Base-by-base conservation (phyloP, 208 protist genomes). In the Acanthamoeba royreba region DNA sequence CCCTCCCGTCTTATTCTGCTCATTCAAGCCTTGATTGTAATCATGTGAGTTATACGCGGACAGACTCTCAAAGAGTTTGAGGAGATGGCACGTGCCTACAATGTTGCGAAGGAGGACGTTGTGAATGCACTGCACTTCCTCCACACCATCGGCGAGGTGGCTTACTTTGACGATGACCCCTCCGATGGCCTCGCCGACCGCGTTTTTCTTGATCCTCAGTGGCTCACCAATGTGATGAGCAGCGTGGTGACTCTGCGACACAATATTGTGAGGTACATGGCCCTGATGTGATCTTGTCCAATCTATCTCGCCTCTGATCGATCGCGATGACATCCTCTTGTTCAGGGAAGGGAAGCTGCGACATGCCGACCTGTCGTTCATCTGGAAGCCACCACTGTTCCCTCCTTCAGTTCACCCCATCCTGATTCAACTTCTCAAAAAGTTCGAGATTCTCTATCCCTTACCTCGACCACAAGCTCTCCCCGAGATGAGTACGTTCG, bases 361-460 rank as follows among this genome's bases (percentile, higher is more conserved):
- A 28, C 87, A 79, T 22, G 49, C 58, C 66, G 87, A 92, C n/a
- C 61, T 92, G n/a, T 72, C 58, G 28, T 79, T 92, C 46, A 92
- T 92, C 15, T 92, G 87, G 87, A 72, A 79, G 53, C 58, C 87
- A 28, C 87, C 87, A 31, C 42, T 28, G 53, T 92, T 92, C 61
- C 87, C 87, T 28, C 58, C 53, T 8, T 92, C 87, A 43, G 61
- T 92, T 15, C 87, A 92, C 43, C 87, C 53, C 22, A 79, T 43
- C 22, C 87, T 92, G 35, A 92, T 92, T 45, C 55, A 92, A 46
- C 58, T 92, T 42, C 58, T 92, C 4, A 92, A 79, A 31, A 92
- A 92, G 43, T 92, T 92, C 66, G 87, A 92, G n/a, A 92, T 92
- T 35, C 87, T 92, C 61, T 92, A 92, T 28, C 87, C 87, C 22